These are phyloP conservation scores for Fraxinus sp. DNA, from an alignment of 305 asterid species.

Conservation along the genomic window DNA sequence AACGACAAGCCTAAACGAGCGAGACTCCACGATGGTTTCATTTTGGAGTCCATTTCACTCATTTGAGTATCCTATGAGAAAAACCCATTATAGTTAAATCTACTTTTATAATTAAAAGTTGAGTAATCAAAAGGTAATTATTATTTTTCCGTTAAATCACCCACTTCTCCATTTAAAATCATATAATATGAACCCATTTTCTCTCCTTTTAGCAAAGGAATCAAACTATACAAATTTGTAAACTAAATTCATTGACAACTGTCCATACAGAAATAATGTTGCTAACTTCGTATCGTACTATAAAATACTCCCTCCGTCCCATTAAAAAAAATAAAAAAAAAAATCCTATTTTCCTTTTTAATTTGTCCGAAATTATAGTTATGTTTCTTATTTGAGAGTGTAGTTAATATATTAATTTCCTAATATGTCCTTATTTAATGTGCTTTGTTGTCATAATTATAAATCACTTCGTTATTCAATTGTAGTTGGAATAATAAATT, in stretches of 20 bases:
- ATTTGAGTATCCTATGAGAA: not conserved
- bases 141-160: slow-evolving; percentile 12
- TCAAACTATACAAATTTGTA: slow-evolving; percentile 35
- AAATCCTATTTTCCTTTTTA: no score
- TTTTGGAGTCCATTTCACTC: not conserved
- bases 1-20: not conserved
- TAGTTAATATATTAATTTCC: no score
- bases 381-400: no score
- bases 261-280: slow-evolving; percentile 43
- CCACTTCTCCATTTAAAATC: slow-evolving; percentile 29
- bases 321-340: no score
- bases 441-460: no score
- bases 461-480: no score
- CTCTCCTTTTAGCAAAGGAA: slow-evolving; percentile 30
- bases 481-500: no score
- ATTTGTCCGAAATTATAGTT: no score
- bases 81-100: not conserved
- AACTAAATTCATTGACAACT: slow-evolving; percentile 47
- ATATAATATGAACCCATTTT: slow-evolving; percentile 25
- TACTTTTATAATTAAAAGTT: not conserved
- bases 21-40: not conserved
- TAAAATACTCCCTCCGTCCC: not conserved
- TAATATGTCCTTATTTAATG: no score
- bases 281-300: slow-evolving; percentile 30
- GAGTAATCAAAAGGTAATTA: not conserved